Evolutionary conservation across 1,284 basidiomycete species (phyloP).

Genomic region (Austroboletus niveus): DNA sequence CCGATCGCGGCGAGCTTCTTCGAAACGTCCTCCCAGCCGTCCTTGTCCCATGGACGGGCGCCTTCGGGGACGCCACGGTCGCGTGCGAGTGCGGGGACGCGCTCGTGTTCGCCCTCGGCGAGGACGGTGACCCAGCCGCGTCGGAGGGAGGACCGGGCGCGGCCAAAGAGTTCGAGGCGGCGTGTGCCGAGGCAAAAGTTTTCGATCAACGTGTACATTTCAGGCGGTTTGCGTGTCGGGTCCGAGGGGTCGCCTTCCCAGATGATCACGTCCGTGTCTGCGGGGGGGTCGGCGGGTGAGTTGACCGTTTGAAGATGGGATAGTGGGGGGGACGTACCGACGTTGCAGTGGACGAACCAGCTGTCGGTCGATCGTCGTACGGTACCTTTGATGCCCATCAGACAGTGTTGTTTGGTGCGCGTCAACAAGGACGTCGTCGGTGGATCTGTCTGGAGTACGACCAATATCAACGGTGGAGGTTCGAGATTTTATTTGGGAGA

Average conservation of each 20-base stretch:
- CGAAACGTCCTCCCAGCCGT: conserved; percentile 58
- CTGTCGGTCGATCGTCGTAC: conserved; percentile 92
- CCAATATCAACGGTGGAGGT: conserved; percentile 5
- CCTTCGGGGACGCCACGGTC: conserved; percentile 42
- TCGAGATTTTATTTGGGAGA: not conserved
- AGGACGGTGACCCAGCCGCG: conserved; percentile 93
- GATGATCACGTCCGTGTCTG: conserved; percentile 94
- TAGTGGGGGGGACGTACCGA: conserved; percentile 49
- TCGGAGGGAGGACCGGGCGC: conserved; percentile 66
- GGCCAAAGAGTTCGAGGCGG: conserved; percentile 89
- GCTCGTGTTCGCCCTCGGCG: conserved; percentile 57
- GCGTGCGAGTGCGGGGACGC: conserved; percentile 37
- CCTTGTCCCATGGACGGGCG: conserved; percentile 51
- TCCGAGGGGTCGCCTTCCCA: conserved; percentile 87
- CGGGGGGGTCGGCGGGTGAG: not conserved
- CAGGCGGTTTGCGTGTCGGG: conserved; percentile 85
- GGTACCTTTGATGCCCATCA: conserved; percentile 98
- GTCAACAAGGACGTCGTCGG: conserved; percentile 83
- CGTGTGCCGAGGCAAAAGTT: conserved; percentile 96
- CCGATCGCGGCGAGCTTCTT: conserved; percentile 48
- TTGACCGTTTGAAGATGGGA: not conserved
- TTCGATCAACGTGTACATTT: conserved; percentile 94
- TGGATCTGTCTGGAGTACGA: conserved; percentile 59
- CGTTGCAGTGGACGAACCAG: conserved; percentile 98
- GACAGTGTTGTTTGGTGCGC: conserved; percentile 91